A percentile compares a stretch with the other conserved stretches of the same genome.
Conservation (phyloP, 345 rosid species). For the Eucalyptus shirleyi region DNA sequence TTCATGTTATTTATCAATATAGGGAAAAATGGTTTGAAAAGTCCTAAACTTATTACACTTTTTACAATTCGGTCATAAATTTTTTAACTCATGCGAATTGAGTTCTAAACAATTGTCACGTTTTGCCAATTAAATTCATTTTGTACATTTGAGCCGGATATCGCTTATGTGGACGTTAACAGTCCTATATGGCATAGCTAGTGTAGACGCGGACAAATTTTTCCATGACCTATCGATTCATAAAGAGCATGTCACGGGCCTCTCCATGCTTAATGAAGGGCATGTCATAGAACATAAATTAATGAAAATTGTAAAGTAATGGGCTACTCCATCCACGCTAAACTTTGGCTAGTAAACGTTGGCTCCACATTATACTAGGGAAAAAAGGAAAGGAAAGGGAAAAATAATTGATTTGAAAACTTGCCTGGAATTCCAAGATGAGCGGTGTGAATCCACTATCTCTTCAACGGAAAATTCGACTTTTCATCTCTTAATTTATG, state of each 20-base stretch:
- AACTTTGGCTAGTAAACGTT: background rate
- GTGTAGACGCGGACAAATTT: too few species aligned
- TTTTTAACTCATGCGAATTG: too few species aligned
- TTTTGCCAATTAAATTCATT: too few species aligned
- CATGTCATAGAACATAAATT: background rate
- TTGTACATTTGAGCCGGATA: too few species aligned
- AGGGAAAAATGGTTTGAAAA: too few species aligned
- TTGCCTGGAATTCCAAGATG: background rate
- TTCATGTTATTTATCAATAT: background rate
- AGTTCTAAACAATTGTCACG: too few species aligned
- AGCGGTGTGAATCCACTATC: background rate
- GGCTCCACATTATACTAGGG: background rate
- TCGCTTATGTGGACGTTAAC: too few species aligned
- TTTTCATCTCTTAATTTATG: too few species aligned
- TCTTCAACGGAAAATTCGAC: background rate
- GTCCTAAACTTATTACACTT: too few species aligned
- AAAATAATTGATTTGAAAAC: background rate
- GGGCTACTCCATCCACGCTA: background rate
- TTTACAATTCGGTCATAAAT: too few species aligned
- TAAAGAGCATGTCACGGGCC: background rate
- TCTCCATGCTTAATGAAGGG: background rate
- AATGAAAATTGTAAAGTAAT: background rate
- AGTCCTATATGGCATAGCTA: too few species aligned
- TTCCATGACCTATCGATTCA: background rate
- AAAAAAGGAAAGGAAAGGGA: too few species aligned